Evolutionary conservation across 257 asterid species (phyloP), one percentile per base, ranked within the genome.

Genomic region (Solanum clarkiae): DNA sequence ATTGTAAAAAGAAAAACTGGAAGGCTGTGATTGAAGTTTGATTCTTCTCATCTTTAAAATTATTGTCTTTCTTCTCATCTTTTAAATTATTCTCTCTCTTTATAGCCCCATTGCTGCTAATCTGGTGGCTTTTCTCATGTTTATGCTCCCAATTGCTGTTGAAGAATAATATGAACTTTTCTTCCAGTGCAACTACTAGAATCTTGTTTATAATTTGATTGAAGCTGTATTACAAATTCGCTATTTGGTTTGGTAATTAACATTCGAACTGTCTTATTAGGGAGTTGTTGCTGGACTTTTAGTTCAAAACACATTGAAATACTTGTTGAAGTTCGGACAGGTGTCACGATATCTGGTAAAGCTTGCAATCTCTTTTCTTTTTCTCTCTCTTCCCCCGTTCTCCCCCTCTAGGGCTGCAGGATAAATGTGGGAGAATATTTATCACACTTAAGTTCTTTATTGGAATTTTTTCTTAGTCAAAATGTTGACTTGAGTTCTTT

Each of bases 241-340:
- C 26, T 77, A 51, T 29, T 24, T 16, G 63, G 26, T 77, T 77
- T 2, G 63, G 60, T 77, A 51, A 9, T 77, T 51, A 51, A 51
- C 49, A 84, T 80, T 80, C 84, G 45, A 54, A 29, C 42, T 10
- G 80, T 75, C 68, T 85, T 91, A 88, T 85, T 84, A 96, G 99
- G 99, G 99, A 83, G 89, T 96, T 92, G 97, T 96, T 84, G 99
- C 99, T 42, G 99, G 99, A 69, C 95, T 96, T 83, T 96, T 96
- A 83, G 98, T 96, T 85, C 99, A 96, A 87, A 96, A 96, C 89
- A 91, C 99, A 20, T 97, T 96, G 45, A 96, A 96, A 86, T 96
- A 93, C 90, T 91, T 96, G 92, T 91, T 96, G 84, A 90, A 96
- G 87, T 96, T 96, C 83, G 98, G 99, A 85, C 93, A 88, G 81